Percentiles rank a stretch among this genome's conserved stretches.
Evolutionary conservation across 805 yeast genomes (phyloP).

Genomic region (Ogataea thermomethanolica): DNA sequence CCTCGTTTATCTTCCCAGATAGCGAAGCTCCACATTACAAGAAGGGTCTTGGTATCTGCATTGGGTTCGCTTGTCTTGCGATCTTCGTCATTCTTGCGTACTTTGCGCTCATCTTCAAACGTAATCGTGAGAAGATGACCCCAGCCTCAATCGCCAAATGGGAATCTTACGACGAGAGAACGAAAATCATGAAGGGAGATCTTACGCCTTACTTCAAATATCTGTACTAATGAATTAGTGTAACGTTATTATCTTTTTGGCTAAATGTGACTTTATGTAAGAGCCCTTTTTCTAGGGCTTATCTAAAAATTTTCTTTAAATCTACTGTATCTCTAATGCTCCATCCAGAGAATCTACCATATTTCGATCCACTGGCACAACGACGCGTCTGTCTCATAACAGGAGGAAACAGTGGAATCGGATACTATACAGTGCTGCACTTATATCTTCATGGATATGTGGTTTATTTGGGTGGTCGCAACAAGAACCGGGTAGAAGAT

Average conservation of each 20-base stretch:
- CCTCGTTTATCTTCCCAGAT: slow-evolving; percentile 54
- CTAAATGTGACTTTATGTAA: too few species aligned
- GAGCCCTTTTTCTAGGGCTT: neutral
- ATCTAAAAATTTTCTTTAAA: slow-evolving; percentile 1
- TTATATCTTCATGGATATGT: slow-evolving; percentile 74
- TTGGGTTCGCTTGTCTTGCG: slow-evolving; percentile 46
- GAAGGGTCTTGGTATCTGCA: slow-evolving; percentile 50
- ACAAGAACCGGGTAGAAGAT: slow-evolving; percentile 48
- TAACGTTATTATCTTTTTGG: neutral
- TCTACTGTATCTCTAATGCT: slow-evolving; percentile 5
- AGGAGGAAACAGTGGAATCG: slow-evolving; percentile 81
- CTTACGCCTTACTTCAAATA: slow-evolving; percentile 45
- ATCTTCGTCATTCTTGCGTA: slow-evolving; percentile 35
- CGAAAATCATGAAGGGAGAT: slow-evolving; percentile 34
- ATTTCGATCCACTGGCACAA: slow-evolving; percentile 49
- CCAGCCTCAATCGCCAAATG: slow-evolving; percentile 29
- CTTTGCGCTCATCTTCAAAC: slow-evolving; percentile 29
- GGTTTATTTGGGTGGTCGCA: slow-evolving; percentile 74
- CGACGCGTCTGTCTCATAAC: slow-evolving; percentile 70
- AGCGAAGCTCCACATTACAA: slow-evolving; percentile 56
- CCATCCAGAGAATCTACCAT: slow-evolving; percentile 55
- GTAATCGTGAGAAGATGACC: slow-evolving; percentile 37
- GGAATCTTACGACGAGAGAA: slow-evolving; percentile 27
- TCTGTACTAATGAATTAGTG: slow-evolving; percentile 34
- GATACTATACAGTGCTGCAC: slow-evolving; percentile 72